phyloP scores from a whole-genome alignment of 2,329 filamentous ascomycete species.

The Periconia sp. region DNA sequence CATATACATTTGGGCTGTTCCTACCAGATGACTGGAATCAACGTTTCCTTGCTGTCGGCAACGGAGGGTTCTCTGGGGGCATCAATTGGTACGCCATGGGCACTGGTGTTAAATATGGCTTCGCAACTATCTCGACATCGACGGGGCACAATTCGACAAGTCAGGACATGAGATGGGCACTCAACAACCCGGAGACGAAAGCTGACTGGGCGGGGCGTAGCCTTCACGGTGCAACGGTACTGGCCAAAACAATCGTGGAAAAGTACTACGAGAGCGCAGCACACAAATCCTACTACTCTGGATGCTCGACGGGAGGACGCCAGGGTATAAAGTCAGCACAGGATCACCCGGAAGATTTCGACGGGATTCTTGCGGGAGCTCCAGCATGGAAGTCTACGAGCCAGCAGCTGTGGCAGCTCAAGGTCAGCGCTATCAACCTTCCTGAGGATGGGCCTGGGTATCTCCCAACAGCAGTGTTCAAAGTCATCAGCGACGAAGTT shows the following conservation, averaged over 20 bases:
- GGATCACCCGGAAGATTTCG: constrained; percentile 55
- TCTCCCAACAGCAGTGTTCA: constrained; percentile 35
- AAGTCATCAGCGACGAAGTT: constrained; percentile 26
- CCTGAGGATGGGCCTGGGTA: constrained; percentile 1
- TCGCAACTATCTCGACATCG: constrained; percentile 43
- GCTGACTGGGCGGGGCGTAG: constrained; percentile 28
- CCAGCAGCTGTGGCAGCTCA: constrained; percentile 43
- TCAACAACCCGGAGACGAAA: constrained; percentile 30
- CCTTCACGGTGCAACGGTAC: constrained; percentile 47
- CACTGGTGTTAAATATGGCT: constrained; percentile 31
- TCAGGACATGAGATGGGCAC: constrained; percentile 31
- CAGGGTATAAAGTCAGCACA: constrained; percentile 56
- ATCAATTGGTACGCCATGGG: constrained; percentile 50
- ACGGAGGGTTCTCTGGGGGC: constrained; percentile 46
- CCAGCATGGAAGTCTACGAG: constrained; percentile 51
- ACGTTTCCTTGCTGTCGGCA: constrained; percentile 40
- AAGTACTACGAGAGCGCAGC: constrained; percentile 47
- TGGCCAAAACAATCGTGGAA: constrained; percentile 49
- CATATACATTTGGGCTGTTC: constrained; percentile 30
- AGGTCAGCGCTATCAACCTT: constrained; percentile 34
- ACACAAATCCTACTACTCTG: constrained; percentile 49
- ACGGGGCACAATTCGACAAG: constrained; percentile 41
- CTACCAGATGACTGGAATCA: constrained; percentile 31
- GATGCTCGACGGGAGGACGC: constrained; percentile 59
- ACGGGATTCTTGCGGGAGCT: constrained; percentile 55